Evolutionary conservation across 768 basidiomycete genomes (phyloP).

Genomic region (Trametes villosa): DNA sequence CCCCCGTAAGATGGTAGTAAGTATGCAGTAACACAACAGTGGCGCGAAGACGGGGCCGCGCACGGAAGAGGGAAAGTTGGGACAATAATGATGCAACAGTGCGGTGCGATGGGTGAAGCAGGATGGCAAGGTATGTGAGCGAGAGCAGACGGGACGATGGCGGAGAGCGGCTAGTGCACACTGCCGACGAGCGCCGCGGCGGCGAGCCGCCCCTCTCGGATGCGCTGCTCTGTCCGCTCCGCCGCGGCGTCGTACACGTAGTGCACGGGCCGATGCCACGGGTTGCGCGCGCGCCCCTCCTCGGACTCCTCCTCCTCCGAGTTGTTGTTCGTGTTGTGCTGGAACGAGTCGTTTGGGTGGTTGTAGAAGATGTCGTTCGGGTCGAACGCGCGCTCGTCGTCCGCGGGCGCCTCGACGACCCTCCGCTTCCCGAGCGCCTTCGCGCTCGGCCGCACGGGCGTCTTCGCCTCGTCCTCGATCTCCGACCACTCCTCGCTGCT

Average conservation of each 20-base stretch:
- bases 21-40: slow-evolving; percentile 26
- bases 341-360: slow-evolving; percentile 46
- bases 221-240: slow-evolving; percentile 69
- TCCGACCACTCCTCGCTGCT: slow-evolving; percentile 27
- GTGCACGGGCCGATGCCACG: slow-evolving; percentile 53
- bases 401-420: slow-evolving; percentile 59
- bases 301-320: slow-evolving; percentile 53
- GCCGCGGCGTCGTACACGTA: slow-evolving; percentile 95
- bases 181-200: slow-evolving; percentile 32
- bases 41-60: slow-evolving; percentile 11
- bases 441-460: slow-evolving; percentile 70
- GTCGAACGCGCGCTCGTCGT: slow-evolving; percentile 55
- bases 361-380: slow-evolving; percentile 61
- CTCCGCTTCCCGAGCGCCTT: slow-evolving; percentile 89
- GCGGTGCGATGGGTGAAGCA: neutral
- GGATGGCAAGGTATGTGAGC: neutral
- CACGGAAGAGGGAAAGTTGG: neutral
- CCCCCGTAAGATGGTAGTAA: slow-evolving; percentile 3
- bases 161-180: slow-evolving; percentile 27
- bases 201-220: slow-evolving; percentile 45
- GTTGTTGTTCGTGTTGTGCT: slow-evolving; percentile 42
- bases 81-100: neutral
- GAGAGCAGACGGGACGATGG: neutral
- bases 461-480: slow-evolving; percentile 25
- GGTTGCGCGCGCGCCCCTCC: slow-evolving; percentile 39